These are phyloP conservation scores for Purpureocillium lavendulum DNA, from an alignment of 2,329 filamentous ascomycete species.

Conservation along the genomic window DNA sequence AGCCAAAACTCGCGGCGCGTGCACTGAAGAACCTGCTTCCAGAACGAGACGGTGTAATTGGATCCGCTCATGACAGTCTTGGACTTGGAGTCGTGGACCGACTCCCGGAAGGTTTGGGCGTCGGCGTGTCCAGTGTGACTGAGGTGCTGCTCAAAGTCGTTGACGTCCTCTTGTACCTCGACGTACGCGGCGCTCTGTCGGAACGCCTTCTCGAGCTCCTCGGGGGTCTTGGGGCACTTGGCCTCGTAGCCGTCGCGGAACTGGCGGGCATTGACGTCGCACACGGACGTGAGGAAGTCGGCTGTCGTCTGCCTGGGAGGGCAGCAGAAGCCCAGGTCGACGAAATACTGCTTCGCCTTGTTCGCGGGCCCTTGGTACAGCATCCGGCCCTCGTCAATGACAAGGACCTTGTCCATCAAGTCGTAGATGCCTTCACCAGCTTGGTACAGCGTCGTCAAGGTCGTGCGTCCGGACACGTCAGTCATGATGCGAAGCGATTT, in stretches of 20 bases:
- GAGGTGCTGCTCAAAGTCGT: constrained; percentile 67
- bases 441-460: constrained; percentile 34
- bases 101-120: constrained; percentile 58
- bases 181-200: constrained; percentile 32
- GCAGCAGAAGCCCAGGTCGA: constrained; percentile 73
- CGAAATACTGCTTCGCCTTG: constrained; percentile 56
- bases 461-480: constrained; percentile 58
- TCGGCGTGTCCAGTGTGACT: constrained; percentile 59
- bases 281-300: constrained; percentile 29
- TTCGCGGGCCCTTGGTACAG: constrained; percentile 59
- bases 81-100: constrained; percentile 52
- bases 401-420: constrained; percentile 68
- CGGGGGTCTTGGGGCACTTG: too few relatives aligned
- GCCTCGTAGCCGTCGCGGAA: not conserved
- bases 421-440: constrained; percentile 35
- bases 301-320: constrained; percentile 68
- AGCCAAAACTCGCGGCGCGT: constrained; percentile 72
- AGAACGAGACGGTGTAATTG: constrained; percentile 66
- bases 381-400: constrained; percentile 61
- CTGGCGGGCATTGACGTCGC: not conserved
- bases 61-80: constrained; percentile 17
- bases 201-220: too few relatives aligned
- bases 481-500: constrained; percentile 66
- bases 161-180: constrained; percentile 34
- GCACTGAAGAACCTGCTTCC: constrained; percentile 59